Base-by-base conservation (phyloP, 75 land plant genomes). In the Gnetum montanum region DNA sequence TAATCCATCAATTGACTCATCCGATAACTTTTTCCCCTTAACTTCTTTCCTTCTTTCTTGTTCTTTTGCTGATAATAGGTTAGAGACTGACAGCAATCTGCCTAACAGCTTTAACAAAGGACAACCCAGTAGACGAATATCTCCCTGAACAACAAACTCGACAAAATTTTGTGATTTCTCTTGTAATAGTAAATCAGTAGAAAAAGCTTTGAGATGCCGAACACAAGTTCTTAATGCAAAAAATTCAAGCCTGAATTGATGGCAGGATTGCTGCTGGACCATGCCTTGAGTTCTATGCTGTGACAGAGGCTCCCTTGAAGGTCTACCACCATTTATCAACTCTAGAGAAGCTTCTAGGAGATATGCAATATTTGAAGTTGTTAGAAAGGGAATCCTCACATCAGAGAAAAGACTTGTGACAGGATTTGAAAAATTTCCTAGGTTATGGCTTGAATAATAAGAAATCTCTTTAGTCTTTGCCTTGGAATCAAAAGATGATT, bases 101-200 rank as follows among this genome's bases (percentile, higher is more conserved):
- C 36, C 46, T 28, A 80, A 29, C 19, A 88, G 27, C 41, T 69
- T 59, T 43, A 90, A 52, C 61, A 90, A 49, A 13, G 85, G 82
- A 27, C 57, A 43, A 10, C 83, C 92, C 26, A 90, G 60, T 3
- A 63, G n/a, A 52, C 68, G 80, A 50, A 76, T 67, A 34, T 90
- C 80, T 34, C 73, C 73, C 71, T 49, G 57, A 11, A 69, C 40
- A 35, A 85, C 38, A 15, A 46, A 41, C 49, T 54, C 71, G 24
- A 71, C 27, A 10, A 60, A 73, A 52, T 62, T 67, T 49, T 51
- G 58, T 19, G 43, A 51, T 51, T 48, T 70, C 27, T 15, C 47
- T 25, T 41, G 38, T 35, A 34, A 57, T 4, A 56, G 8, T 27
- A 49, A 28, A 34, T 61, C 43, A 34, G 24, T 36, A 38, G 66